A percentile compares a stretch with the other conserved stretches of the same genome.
Conservation (phyloP, 331 rosid genomes). For the Dryas integrifolia region DNA sequence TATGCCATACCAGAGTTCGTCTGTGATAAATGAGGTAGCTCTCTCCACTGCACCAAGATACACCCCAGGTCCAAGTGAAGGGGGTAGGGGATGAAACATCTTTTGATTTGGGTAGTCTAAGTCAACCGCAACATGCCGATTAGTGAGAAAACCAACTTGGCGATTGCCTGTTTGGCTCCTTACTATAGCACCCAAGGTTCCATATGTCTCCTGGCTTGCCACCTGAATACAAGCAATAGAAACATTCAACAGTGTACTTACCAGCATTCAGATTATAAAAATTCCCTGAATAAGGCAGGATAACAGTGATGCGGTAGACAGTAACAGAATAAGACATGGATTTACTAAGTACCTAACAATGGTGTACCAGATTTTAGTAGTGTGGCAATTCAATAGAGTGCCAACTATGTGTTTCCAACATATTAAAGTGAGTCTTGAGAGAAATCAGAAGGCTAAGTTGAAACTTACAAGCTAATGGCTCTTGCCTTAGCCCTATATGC, state of each 20-base stretch:
- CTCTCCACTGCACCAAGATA: constrained; percentile 99
- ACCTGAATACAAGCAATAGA: constrained; percentile 46
- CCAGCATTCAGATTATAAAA: background rate
- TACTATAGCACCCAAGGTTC: constrained; percentile 96
- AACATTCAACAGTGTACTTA: background rate
- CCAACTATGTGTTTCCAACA: too few relatives aligned
- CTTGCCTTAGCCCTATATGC: background rate
- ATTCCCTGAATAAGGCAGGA: background rate
- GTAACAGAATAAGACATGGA: background rate
- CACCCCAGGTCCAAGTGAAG: constrained; percentile 94
- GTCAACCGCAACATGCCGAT: constrained; percentile 95
- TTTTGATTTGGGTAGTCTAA: constrained; percentile 97
- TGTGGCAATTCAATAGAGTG: background rate
- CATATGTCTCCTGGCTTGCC: constrained; percentile 96
- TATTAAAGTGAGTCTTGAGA: too few relatives aligned
- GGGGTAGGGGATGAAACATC: constrained; percentile 99
- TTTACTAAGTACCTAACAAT: background rate
- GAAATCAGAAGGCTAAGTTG: background rate
- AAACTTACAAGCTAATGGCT: background rate
- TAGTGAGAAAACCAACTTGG: constrained; percentile 97
- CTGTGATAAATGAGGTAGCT: constrained; percentile 95
- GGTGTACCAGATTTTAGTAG: background rate
- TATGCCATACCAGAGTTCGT: constrained; percentile 97
- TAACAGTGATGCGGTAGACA: background rate
- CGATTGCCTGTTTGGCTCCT: constrained; percentile 92